phyloP scores from a whole-genome alignment of 2,329 filamentous ascomycete species.

The Zymoseptoria brevis region DNA sequence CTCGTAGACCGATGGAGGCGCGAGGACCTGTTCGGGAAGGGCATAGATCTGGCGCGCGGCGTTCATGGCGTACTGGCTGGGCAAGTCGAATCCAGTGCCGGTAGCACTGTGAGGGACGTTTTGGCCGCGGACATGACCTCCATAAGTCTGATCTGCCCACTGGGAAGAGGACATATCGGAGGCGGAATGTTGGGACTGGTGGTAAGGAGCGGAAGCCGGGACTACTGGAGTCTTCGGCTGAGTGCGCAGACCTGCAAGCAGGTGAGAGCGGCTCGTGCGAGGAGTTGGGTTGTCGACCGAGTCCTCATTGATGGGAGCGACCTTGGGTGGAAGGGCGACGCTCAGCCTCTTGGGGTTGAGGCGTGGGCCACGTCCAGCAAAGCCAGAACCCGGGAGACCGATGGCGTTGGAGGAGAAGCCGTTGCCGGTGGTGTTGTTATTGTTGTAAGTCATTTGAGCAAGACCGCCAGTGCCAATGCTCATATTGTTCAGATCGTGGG shows the following conservation, averaged over 20 bases:
- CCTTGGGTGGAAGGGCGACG: constrained; percentile 65
- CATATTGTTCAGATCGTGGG: constrained; percentile 26
- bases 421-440: constrained; percentile 33
- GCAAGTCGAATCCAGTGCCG: constrained; percentile 40
- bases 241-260: constrained; percentile 86
- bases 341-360: constrained; percentile 76
- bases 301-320: constrained; percentile 57
- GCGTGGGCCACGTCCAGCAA: constrained; percentile 78
- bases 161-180: constrained; percentile 40
- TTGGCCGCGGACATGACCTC: constrained; percentile 36
- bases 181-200: constrained; percentile 45
- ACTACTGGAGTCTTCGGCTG: constrained; percentile 78
- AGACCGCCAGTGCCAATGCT: constrained; percentile 96
- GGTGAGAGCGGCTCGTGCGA: constrained; percentile 86
- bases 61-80: constrained; percentile 40
- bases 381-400: constrained; percentile 67
- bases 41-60: constrained; percentile 54
- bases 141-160: constrained; percentile 36
- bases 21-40: constrained; percentile 75
- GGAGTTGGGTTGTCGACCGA: constrained; percentile 69
- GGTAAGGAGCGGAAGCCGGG: constrained; percentile 55
- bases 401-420: constrained; percentile 61
- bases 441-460: constrained; percentile 95
- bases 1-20: constrained; percentile 72
- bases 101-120: constrained; percentile 52